Evolutionary conservation across 2,329 filamentous ascomycete species (phyloP).

Genomic region (Fusarium buxicola): DNA sequence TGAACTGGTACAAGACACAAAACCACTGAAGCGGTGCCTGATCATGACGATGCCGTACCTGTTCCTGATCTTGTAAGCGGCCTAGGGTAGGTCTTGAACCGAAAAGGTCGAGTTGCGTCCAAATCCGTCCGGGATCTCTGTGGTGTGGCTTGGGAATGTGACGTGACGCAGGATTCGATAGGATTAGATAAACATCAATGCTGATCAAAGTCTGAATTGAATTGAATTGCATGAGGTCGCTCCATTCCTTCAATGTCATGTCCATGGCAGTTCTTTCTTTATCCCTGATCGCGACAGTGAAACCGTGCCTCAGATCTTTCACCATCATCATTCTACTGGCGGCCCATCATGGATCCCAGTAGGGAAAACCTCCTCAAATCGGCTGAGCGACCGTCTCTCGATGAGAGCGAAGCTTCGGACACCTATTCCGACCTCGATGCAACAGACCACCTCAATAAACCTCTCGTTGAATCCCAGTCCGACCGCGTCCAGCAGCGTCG

Average conservation of each 20-base stretch:
- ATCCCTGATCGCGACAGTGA: neutral
- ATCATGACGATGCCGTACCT: neutral
- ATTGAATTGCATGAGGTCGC: neutral
- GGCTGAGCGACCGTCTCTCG: conserved; percentile 35
- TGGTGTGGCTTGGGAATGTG: conserved; percentile 29
- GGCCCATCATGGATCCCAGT: conserved; percentile 47
- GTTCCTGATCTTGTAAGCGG: neutral
- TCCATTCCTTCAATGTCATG: conserved; percentile 1
- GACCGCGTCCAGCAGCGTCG: conserved; percentile 4
- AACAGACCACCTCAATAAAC: conserved; percentile 46
- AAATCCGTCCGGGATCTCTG: conserved; percentile 15
- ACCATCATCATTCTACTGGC: neutral
- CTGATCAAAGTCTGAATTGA: conserved; percentile 1
- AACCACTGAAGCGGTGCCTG: too few relatives aligned
- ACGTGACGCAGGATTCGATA: conserved; percentile 26
- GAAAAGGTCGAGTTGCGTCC: conserved; percentile 1
- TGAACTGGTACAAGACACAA: too few relatives aligned
- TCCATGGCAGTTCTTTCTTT: conserved; percentile 2
- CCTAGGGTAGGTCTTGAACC: conserved; percentile 23
- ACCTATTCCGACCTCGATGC: conserved; percentile 48
- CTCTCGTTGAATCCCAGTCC: conserved; percentile 12
- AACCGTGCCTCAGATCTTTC: conserved; percentile 14
- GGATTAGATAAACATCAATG: conserved; percentile 30
- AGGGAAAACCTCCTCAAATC: conserved; percentile 47
- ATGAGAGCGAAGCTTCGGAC: conserved; percentile 42